phyloP scores from a whole-genome alignment of 192 early-diverging fungal genomes.

The Mortierella claussenii region DNA sequence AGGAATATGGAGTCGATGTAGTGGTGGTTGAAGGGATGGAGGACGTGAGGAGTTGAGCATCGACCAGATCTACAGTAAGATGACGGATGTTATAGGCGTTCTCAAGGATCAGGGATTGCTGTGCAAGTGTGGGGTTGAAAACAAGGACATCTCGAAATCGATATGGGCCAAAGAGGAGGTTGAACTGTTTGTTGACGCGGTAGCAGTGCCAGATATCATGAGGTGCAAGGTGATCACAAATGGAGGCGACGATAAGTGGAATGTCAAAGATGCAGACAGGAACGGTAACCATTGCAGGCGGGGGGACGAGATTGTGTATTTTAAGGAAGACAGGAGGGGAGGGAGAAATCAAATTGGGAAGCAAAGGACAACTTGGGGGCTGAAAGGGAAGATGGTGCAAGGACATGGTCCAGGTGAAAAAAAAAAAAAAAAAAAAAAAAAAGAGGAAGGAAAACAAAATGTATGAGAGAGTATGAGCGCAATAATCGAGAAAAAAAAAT shows the following conservation, averaged over 20 bases:
- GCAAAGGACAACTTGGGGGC: not conserved
- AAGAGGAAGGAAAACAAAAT: not conserved
- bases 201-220: not conserved
- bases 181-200: not conserved
- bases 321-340: not conserved
- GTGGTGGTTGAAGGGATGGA: too few species aligned
- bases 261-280: not conserved
- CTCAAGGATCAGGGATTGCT: too few species aligned
- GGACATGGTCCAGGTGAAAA: not conserved
- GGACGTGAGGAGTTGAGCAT: not conserved
- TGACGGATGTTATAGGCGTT: too few species aligned
- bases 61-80: not conserved
- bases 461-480: not conserved
- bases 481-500: not conserved
- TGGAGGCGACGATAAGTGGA: not conserved
- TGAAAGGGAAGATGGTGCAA: not conserved
- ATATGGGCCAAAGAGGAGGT: not conserved
- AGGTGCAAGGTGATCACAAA: not conserved
- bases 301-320: not conserved
- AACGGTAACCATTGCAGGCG: not conserved
- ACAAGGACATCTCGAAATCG: not conserved
- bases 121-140: too few species aligned
- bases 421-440: conserved; percentile 1
- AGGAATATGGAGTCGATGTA: too few species aligned
- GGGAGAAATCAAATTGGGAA: not conserved